Percentiles rank a stretch among this genome's conserved stretches.
These are phyloP conservation scores for Prunus persica DNA, from an alignment of 306 rosid genomes.

Conservation along the genomic window Prunus_persica_NCBIv2 NC_034015.1:17966501-17967000, in stretches of 20 bases:
- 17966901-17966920: not conserved
- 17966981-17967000: too few relatives aligned
- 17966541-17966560: not conserved
- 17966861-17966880: not conserved
- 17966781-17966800: slow-evolving; percentile 66
- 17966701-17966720: not conserved
- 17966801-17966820: slow-evolving; percentile 63
- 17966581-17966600: not conserved
- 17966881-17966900: not conserved
- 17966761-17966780: slow-evolving; percentile 66
- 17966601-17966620: not conserved
- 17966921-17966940: too few relatives aligned
- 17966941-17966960: too few relatives aligned
- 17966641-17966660: not conserved
- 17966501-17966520: not conserved
- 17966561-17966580: not conserved
- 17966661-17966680: not conserved
- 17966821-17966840: slow-evolving; percentile 49
- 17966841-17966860: slow-evolving; percentile 45
- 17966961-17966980: too few relatives aligned
- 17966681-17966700: not conserved
- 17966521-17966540: not conserved
- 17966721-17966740: not conserved
- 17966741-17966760: slow-evolving; percentile 23
- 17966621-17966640: not conserved